Percentiles rank a stretch among this genome's conserved stretches.
phyloP scores from a whole-genome alignment of 2,329 filamentous ascomycete species.

The Hypoxylon sp. region DNA sequence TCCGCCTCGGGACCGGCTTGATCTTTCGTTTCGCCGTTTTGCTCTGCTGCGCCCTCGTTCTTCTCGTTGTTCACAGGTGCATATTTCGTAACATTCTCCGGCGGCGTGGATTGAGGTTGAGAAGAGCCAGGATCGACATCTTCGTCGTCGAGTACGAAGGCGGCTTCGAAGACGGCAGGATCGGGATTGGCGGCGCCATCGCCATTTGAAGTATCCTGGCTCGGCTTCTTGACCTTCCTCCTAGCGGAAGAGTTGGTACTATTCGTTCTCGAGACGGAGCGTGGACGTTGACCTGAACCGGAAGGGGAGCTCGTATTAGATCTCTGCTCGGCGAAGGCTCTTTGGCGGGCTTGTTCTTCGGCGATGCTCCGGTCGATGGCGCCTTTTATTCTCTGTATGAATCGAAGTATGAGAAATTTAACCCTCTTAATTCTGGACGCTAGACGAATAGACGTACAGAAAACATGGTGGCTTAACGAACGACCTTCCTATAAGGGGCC shows the following conservation, averaged over 20 bases:
- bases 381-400: conserved; percentile 79
- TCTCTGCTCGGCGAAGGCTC: conserved; percentile 64
- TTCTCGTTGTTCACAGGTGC: conserved; percentile 44
- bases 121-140: conserved; percentile 82
- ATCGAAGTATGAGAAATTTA: conserved; percentile 26
- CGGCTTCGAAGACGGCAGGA: conserved; percentile 87
- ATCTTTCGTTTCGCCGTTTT: conserved; percentile 36
- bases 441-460: conserved; percentile 44
- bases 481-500: conserved; percentile 21
- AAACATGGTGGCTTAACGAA: conserved; percentile 48
- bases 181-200: conserved; percentile 74
- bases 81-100: conserved; percentile 55
- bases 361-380: conserved; percentile 90
- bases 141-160: conserved; percentile 90
- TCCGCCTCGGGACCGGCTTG: conserved; percentile 28
- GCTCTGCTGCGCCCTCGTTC: conserved; percentile 21
- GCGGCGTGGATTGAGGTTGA: conserved; percentile 58
- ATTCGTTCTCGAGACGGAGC: conserved; percentile 60
- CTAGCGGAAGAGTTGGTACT: conserved; percentile 56
- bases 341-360: conserved; percentile 89
- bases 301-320: conserved; percentile 60
- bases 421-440: background rate
- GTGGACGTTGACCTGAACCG: conserved; percentile 61
- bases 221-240: conserved; percentile 60
- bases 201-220: conserved; percentile 55